A percentile compares a stretch with the other conserved stretches of the same genome.
These are phyloP conservation scores for Geosmithia morbida DNA, from an alignment of 2,329 filamentous ascomycete genomes.

Conservation along the genomic window DNA sequence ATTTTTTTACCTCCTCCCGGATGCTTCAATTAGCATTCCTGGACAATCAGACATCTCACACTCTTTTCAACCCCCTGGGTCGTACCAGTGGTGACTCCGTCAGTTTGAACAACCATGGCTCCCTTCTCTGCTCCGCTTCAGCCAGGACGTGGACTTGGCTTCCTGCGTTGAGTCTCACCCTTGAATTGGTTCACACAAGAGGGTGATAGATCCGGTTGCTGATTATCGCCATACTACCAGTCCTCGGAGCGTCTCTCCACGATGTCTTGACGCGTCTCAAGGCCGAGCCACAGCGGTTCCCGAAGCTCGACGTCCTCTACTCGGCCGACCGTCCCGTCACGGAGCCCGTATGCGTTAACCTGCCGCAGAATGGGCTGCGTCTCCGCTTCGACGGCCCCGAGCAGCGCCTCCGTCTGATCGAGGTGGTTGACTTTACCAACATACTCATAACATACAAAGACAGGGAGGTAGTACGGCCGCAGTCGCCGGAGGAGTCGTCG, in stretches of 20 bases:
- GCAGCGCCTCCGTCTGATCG: constrained; percentile 79
- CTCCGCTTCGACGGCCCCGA: constrained; percentile 89
- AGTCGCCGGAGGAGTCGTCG: constrained; percentile 16
- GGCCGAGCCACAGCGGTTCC: constrained; percentile 69
- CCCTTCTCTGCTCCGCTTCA: constrained; percentile 47
- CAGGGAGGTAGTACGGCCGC: constrained; percentile 60
- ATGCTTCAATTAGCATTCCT: too few species aligned
- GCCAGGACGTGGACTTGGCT: constrained; percentile 53
- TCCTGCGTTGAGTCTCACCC: constrained; percentile 27
- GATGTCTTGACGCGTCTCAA: constrained; percentile 81
- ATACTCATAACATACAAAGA: constrained; percentile 69
- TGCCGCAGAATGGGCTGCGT: constrained; percentile 77
- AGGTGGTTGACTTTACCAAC: constrained; percentile 81
- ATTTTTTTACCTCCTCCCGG: too few species aligned
- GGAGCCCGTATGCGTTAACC: constrained; percentile 58
- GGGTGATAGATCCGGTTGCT: too few species aligned
- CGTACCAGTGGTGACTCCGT: too few species aligned
- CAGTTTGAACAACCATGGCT: constrained; percentile 19
- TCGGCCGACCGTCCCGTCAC: constrained; percentile 60
- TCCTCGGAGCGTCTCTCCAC: constrained; percentile 81
- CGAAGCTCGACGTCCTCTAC: constrained; percentile 70
- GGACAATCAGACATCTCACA: too few species aligned
- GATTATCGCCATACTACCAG: too few species aligned
- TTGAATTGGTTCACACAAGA: too few species aligned
- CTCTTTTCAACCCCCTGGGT: too few species aligned